Conservation (phyloP, 441 rosid species). For the Monsonia emarginata region DNA sequence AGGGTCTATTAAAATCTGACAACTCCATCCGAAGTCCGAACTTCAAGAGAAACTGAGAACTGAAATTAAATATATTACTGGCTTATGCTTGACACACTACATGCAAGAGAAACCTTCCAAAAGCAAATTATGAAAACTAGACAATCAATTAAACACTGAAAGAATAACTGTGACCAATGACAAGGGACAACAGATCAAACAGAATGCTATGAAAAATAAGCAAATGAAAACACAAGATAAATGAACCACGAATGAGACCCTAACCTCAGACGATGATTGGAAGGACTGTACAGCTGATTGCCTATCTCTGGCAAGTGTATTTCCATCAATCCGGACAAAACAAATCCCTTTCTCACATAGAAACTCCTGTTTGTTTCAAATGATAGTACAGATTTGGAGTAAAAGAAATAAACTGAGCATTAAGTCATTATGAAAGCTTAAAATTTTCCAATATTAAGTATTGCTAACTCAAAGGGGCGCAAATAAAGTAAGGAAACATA, state of each 20-base stretch:
- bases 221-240: neutral
- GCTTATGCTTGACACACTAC: neutral
- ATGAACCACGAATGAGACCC: slow-evolving; percentile 18
- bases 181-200: neutral
- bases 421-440: neutral
- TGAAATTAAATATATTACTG: too few species aligned
- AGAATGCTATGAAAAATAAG: neutral
- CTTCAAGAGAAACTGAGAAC: neutral
- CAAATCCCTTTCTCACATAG: slow-evolving; percentile 67
- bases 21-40: neutral
- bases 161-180: neutral
- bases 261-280: slow-evolving; percentile 57
- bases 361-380: slow-evolving; percentile 47
- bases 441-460: neutral
- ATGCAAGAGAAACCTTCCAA: neutral
- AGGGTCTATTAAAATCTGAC: neutral
- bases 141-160: neutral
- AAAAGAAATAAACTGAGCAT: neutral
- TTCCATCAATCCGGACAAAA: slow-evolving; percentile 94
- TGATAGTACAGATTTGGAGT: neutral
- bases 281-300: slow-evolving; percentile 72
- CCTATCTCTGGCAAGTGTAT: slow-evolving; percentile 72
- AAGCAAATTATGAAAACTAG: neutral
- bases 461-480: neutral
- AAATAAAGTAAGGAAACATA: neutral